Conservation (phyloP, 495 filamentous ascomycete species). For the Hypomontagnella submonticulosa region DNA sequence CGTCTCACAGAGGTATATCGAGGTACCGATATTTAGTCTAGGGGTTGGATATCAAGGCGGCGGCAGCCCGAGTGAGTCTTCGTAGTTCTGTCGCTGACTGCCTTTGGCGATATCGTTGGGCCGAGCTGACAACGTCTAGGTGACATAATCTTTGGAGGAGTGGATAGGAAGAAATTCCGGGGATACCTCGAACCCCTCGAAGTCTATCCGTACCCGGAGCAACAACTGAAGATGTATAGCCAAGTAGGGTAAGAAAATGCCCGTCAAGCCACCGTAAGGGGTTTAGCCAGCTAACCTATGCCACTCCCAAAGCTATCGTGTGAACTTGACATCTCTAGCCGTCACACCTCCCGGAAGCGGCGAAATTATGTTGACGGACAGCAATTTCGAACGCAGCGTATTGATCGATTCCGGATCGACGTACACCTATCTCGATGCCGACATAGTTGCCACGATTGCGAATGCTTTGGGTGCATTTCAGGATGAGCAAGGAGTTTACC, state of each 20-base stretch:
- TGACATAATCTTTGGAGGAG: constrained; percentile 59
- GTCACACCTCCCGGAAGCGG: constrained; percentile 48
- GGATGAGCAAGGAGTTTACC: constrained; percentile 51
- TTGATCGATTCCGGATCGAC: constrained; percentile 58
- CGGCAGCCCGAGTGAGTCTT: constrained; percentile 50
- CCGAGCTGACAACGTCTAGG: constrained; percentile 55
- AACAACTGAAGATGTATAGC: constrained; percentile 50
- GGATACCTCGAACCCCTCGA: constrained; percentile 55
- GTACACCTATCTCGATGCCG: constrained; percentile 54
- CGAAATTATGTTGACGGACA: constrained; percentile 46
- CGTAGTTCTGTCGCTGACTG: background rate
- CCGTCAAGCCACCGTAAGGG: background rate
- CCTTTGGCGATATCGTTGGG: constrained; percentile 41
- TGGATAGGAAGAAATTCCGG: constrained; percentile 56
- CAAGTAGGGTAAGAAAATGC: constrained; percentile 44
- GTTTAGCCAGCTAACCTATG: background rate
- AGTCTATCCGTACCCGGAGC: constrained; percentile 55
- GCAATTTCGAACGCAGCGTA: constrained; percentile 51
- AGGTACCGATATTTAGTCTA: constrained; percentile 78
- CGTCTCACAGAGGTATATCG: constrained; percentile 68
- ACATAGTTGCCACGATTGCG: constrained; percentile 52
- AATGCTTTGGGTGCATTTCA: constrained; percentile 48
- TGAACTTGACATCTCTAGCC: constrained; percentile 57
- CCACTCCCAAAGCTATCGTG: constrained; percentile 49
- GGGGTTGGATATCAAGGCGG: constrained; percentile 64